Conservation (phyloP, 106 monocot genomes). For the Agapanthus africanus region DNA sequence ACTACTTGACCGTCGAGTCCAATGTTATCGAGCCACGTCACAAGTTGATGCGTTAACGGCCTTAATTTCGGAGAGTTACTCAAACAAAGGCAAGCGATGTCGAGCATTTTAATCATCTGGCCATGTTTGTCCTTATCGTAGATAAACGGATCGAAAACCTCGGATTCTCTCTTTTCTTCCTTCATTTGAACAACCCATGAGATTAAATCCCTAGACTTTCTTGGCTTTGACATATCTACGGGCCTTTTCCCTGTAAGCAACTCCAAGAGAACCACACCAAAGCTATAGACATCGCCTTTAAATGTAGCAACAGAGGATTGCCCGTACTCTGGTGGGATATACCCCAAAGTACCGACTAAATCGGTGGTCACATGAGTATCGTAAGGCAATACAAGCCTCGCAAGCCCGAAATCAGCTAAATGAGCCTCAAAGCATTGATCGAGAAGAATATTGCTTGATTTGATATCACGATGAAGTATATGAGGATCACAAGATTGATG, state of each 20-base stretch:
- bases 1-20: too few species aligned
- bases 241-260: conserved; percentile 15
- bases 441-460: conserved; percentile 71
- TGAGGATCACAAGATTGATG: conserved; percentile 54
- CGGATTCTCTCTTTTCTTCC: conserved; percentile 18
- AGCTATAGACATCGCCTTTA: conserved; percentile 33
- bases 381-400: conserved; percentile 41
- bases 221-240: conserved; percentile 22
- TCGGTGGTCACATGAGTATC: conserved; percentile 73
- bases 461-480: conserved; percentile 67
- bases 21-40: conserved; percentile 17
- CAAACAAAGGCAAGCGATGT: conserved; percentile 18
- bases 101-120: conserved; percentile 12
- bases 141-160: conserved; percentile 16
- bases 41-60: conserved; percentile 20
- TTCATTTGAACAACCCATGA: conserved; percentile 18
- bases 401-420: conserved; percentile 62
- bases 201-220: conserved; percentile 16
- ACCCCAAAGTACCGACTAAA: conserved; percentile 60
- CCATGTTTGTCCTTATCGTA: conserved; percentile 8
- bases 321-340: conserved; percentile 67
- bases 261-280: conserved; percentile 19
- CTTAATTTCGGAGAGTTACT: conserved; percentile 12
- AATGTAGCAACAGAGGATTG: conserved; percentile 45
- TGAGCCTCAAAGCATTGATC: conserved; percentile 52